Evolutionary conservation across 2,329 filamentous ascomycete species (phyloP).

Genomic region (Juglanconis oblonga): DNA sequence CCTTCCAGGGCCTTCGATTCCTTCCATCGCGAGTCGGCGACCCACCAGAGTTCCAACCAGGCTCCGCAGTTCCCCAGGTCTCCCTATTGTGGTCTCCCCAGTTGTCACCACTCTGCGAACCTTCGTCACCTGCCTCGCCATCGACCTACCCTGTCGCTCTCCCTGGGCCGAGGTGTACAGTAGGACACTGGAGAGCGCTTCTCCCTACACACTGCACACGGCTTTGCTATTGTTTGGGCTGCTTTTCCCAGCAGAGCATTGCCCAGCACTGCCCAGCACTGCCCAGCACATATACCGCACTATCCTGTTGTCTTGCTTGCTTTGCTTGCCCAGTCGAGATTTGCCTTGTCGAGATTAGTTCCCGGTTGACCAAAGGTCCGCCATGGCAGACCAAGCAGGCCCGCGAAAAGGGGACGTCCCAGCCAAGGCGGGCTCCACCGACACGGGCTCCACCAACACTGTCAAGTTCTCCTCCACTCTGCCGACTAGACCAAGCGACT

Average conservation of each 20-base stretch:
- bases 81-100: neutral
- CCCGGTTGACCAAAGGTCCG: constrained; percentile 9
- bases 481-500: constrained; percentile 5
- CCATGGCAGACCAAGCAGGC: constrained; percentile 16
- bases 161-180: neutral
- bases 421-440: constrained; percentile 12
- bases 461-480: constrained; percentile 19
- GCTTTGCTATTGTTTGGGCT: too few species aligned
- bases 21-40: neutral
- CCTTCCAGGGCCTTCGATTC: neutral
- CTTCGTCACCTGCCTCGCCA: neutral
- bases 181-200: too few species aligned
- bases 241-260: neutral
- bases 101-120: neutral
- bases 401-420: constrained; percentile 16
- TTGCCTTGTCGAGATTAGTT: constrained; percentile 3
- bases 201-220: too few species aligned
- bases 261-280: neutral
- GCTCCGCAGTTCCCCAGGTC: neutral
- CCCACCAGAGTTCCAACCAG: neutral
- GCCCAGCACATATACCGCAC: neutral
- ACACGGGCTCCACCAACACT: constrained; percentile 9
- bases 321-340: too few species aligned
- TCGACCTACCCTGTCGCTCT: neutral
- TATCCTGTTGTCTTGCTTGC: neutral